Evolutionary conservation across 352 stramenopile species (phyloP).

Genomic region (Peronospora belbahrii): DNA sequence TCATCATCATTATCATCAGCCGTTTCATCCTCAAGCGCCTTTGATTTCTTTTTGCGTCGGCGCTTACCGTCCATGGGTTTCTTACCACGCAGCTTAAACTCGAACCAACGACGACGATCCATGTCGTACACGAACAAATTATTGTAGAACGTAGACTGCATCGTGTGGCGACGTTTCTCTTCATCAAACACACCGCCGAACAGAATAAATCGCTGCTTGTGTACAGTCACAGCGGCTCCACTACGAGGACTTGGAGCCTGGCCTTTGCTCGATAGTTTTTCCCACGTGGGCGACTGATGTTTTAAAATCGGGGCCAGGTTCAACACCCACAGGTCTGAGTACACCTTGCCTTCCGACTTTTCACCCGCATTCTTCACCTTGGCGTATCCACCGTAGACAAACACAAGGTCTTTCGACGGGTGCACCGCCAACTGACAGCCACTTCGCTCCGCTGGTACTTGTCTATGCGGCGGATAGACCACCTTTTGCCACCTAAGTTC

Average conservation of each 20-base stretch:
- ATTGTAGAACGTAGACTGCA: slow-evolving; percentile 93
- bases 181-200: slow-evolving; percentile 94
- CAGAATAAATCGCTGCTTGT: slow-evolving; percentile 94
- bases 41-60: slow-evolving; percentile 53
- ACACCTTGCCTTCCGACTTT: slow-evolving; percentile 91
- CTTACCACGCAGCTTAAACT: slow-evolving; percentile 84
- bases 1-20: slow-evolving; percentile 38
- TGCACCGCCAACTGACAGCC: slow-evolving; percentile 80
- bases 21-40: slow-evolving; percentile 32
- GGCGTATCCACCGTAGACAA: slow-evolving; percentile 93
- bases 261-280: slow-evolving; percentile 88
- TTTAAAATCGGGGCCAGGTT: slow-evolving; percentile 89
- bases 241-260: slow-evolving; percentile 73
- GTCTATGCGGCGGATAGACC: slow-evolving; percentile 52
- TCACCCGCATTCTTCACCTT: slow-evolving; percentile 90
- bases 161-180: slow-evolving; percentile 76
- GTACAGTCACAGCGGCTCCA: slow-evolving; percentile 74
- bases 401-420: slow-evolving; percentile 84
- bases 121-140: slow-evolving; percentile 97
- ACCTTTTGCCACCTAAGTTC: slow-evolving; percentile 88
- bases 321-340: slow-evolving; percentile 92
- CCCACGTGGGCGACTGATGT: slow-evolving; percentile 88
- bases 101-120: slow-evolving; percentile 93
- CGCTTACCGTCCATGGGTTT: slow-evolving; percentile 60
- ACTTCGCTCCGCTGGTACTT: slow-evolving; percentile 58